Conservation (phyloP, 371 early-diverging fungal species). For the Aphelidium insulamus region DNA sequence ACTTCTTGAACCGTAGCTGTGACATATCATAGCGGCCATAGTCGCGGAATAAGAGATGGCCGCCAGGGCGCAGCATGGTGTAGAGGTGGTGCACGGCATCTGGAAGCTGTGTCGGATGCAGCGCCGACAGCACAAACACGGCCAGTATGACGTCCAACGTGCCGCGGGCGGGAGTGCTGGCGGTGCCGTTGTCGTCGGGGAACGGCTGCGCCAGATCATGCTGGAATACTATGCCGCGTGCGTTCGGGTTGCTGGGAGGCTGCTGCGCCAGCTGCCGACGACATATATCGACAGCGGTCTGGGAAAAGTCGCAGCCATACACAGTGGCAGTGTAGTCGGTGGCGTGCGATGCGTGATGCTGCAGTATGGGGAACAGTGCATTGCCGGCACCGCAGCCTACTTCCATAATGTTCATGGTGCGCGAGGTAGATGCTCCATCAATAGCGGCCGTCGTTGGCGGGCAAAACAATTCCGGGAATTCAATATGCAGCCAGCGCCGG, state of each 20-base stretch:
- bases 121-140: conserved; percentile 45
- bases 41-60: conserved; percentile 21
- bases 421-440: too few relatives aligned
- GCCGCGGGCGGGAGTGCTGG: conserved; percentile 11
- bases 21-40: conserved; percentile 44
- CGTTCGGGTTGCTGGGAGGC: too few relatives aligned
- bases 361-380: conserved; percentile 38
- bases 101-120: conserved; percentile 21
- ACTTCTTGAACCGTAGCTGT: conserved; percentile 49
- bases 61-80: conserved; percentile 22
- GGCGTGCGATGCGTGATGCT: conserved; percentile 8
- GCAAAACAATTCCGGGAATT: conserved; percentile 43
- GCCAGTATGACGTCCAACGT: conserved; percentile 26
- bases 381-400: conserved; percentile 55
- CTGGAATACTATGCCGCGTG: too few relatives aligned
- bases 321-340: conserved; percentile 16
- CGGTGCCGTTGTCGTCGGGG: conserved; percentile 5
- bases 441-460: not conserved
- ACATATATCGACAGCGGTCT: conserved; percentile 29
- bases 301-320: conserved; percentile 37
- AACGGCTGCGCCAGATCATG: too few relatives aligned
- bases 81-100: conserved; percentile 14
- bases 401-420: conserved; percentile 33
- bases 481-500: conserved; percentile 35
- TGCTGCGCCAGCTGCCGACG: too few relatives aligned